Evolutionary conservation across 2,329 filamentous ascomycete genomes (phyloP), one percentile per base, ranked within the genome.

Genomic region (Diplodia mutila): DNA sequence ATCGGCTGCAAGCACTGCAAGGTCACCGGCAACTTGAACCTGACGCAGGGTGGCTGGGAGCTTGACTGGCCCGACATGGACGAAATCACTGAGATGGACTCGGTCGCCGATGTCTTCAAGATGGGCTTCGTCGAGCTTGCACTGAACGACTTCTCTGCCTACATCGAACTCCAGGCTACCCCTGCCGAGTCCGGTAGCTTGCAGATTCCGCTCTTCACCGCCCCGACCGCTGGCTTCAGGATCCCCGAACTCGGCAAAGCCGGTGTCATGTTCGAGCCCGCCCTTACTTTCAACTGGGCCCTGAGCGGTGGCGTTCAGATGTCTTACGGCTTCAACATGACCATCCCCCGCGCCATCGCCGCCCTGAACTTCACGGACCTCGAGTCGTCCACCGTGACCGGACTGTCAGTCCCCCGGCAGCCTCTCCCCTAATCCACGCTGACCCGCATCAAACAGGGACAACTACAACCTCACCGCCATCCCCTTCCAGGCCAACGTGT

Each of bases 1-100:
- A 66, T 79, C n/a, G 74, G 74, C 14, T 80, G 78, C 71, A 78
- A 76, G 68, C 75, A 76, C 29, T 80, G 78, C 68, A 72, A 74
- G 8, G 74, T 75, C 2, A 71, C 68, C 7, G 78, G 78, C 6
- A 72, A 69, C 23, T 61, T 80, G 14, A 69, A 73, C 2, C 73
- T 80, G 9, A 73, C 74, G 1, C 72, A 76, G 39, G 77, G 76
- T 37, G 69, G 71, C 16, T 74, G 76, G 69, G 69, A 73, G 9
- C 72, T 77, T 64, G 71, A 76, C 37, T 64, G 69, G 25, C 71
- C 68, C 39, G 67, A 74, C 21, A 71, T 76, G 34, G 73, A 75
- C 25, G 61, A 73, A 0, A 69, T 75, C 37, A 72, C 71, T 1
- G 72, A 75, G n/a, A 34, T 74, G 51, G 67, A 76, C 29, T 66